Base-by-base conservation (phyloP, 805 yeast species). In the Cyberlindnera meyerae region DNA sequence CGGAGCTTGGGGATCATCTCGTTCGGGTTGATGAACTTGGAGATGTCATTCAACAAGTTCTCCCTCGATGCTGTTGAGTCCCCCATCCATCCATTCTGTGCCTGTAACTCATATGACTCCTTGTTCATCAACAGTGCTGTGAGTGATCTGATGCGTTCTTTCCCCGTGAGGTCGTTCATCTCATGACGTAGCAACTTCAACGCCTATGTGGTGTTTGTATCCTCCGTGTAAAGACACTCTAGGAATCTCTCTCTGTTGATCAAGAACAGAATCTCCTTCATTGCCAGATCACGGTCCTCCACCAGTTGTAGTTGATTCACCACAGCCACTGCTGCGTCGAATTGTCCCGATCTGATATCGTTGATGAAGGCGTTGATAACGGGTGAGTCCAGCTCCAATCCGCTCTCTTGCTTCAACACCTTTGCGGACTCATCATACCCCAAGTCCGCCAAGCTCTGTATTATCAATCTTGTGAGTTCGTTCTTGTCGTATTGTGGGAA, bases 1-100 rank as follows among this genome's bases (percentile, higher is more conserved):
- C 85, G 58, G 20, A 64, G 66, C 33, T 71, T 65, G 0, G 85
- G 79, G 4, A 75, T 68, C 60, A 74, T 58, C 34, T 69, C 70
- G 34, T 70, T 65, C 1, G 82, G 72, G 11, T 77, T 69, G 14
- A 79, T 63, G 45, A 62, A 62, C 24, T 57, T 51, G 25, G 74
- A 62, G 1, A 79, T 63, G 27, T 65, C 63, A 8, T 60, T 54
- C 7, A 74, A 52, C 24, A 78, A 45, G 6, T 46, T 28, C 11
- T 52, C 50, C 38, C 83, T 59, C 8, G 81, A 66, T 7, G 39
- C 32, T 11, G 42, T 44, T 4, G 43, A 40, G 6, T 35, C 31
- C 1, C 58, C 59, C 8, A 51, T 40, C 68, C 68, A 63, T 12
- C 58, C 52, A n/a, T 56, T 49, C 0, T 37, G 28, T 11, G 41